phyloP scores from a whole-genome alignment of 1,139 yeast species.

The Yamadazyma sp. region DNA sequence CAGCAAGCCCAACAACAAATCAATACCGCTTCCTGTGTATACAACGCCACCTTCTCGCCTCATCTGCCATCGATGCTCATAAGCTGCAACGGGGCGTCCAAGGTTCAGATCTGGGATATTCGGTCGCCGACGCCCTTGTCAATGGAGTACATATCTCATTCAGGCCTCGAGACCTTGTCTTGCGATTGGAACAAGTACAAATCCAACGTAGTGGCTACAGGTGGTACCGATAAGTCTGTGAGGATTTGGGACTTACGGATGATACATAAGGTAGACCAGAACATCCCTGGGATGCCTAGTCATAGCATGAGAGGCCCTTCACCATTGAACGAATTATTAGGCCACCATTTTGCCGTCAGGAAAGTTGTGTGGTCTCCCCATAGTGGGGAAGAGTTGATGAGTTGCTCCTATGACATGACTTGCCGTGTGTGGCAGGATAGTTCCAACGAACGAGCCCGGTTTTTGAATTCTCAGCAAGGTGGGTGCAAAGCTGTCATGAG shows the following conservation, averaged over 20 bases:
- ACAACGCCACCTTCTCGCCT: constrained; percentile 83
- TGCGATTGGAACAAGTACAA: constrained; percentile 92
- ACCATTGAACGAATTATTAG: constrained; percentile 76
- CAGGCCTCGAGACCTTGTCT: constrained; percentile 76
- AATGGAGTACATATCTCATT: constrained; percentile 66
- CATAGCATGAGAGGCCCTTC: constrained; percentile 57
- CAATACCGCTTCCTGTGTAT: constrained; percentile 56
- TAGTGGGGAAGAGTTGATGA: constrained; percentile 63
- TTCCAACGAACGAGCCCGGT: constrained; percentile 54
- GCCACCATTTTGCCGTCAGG: constrained; percentile 88
- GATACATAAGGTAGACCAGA: constrained; percentile 47
- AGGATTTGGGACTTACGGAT: constrained; percentile 87
- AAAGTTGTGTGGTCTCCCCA: constrained; percentile 91
- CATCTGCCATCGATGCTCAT: constrained; percentile 72
- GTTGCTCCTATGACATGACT: constrained; percentile 91
- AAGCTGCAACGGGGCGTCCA: constrained; percentile 80
- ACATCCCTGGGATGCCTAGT: constrained; percentile 28
- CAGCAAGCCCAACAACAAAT: constrained; percentile 24
- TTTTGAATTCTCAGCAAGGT: constrained; percentile 35
- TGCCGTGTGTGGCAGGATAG: constrained; percentile 82
- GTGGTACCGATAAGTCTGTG: constrained; percentile 84
- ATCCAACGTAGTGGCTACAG: constrained; percentile 75
- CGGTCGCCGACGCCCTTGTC: constrained; percentile 65
- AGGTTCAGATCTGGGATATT: constrained; percentile 82
- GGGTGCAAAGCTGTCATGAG: constrained; percentile 60